Evolutionary conservation across 148 eudicot genomes (phyloP).

Genomic region (Silene uniflora): DNA sequence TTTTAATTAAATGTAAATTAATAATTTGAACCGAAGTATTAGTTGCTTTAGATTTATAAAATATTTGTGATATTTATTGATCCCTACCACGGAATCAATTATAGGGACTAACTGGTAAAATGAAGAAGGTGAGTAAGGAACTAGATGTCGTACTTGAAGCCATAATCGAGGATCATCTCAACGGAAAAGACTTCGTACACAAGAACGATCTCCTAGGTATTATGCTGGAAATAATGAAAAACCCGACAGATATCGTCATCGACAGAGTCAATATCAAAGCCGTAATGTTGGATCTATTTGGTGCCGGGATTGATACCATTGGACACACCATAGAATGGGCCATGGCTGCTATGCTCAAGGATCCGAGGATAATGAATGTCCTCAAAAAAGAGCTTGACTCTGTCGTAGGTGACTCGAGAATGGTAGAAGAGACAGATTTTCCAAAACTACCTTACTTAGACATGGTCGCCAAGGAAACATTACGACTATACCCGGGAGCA

Average conservation of each 20-base stretch:
- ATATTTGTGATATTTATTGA: background rate
- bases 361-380: slow-evolving; percentile 5
- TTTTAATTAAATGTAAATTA: too few species aligned
- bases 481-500: slow-evolving; percentile 11
- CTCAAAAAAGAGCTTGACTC: slow-evolving; percentile 17
- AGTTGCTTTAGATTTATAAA: too few species aligned
- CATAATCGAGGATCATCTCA: slow-evolving; percentile 24
- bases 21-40: too few species aligned
- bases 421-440: slow-evolving; percentile 14
- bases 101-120: slow-evolving; percentile 8
- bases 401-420: background rate
- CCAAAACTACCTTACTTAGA: slow-evolving; percentile 19
- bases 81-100: background rate
- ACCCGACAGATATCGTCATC: background rate
- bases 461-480: slow-evolving; percentile 18
- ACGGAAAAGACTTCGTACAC: background rate
- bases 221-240: slow-evolving; percentile 7
- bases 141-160: slow-evolving; percentile 5
- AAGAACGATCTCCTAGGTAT: slow-evolving; percentile 11
- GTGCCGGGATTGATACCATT: slow-evolving; percentile 14
- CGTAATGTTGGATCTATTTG: slow-evolving; percentile 18
- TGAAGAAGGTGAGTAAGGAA: background rate
- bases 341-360: slow-evolving; percentile 8
- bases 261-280: slow-evolving; percentile 5
- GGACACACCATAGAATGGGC: slow-evolving; percentile 10